Percentiles rank a stretch among this genome's conserved stretches.
These are phyloP conservation scores for Geosmithia putterillii DNA, from an alignment of 2,329 filamentous ascomycete genomes.

Conservation along the genomic window DNA sequence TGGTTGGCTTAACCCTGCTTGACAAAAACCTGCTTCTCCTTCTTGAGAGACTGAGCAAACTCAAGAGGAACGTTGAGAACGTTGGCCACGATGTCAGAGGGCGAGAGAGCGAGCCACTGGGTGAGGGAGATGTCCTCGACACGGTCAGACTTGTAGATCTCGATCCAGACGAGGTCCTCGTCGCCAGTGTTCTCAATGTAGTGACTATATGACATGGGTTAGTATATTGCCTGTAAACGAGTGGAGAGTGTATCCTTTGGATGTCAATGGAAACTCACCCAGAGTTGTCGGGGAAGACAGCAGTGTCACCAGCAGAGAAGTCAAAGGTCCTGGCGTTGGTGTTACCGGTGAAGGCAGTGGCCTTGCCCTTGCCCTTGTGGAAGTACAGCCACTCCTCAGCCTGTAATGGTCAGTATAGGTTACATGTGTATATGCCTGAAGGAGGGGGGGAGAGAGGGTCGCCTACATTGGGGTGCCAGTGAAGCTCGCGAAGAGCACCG, in stretches of 20 bases:
- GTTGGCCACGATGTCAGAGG: slow-evolving; percentile 47
- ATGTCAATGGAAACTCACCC: slow-evolving; percentile 19
- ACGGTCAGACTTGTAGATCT: slow-evolving; percentile 56
- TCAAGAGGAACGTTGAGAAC: slow-evolving; percentile 44
- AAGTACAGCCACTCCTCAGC: slow-evolving; percentile 64
- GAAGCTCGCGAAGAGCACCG: slow-evolving; percentile 49
- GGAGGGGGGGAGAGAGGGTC: background rate
- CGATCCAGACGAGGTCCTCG: slow-evolving; percentile 54
- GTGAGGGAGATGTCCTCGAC: slow-evolving; percentile 55
- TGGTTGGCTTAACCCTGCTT: too few relatives aligned
- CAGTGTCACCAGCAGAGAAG: slow-evolving; percentile 54
- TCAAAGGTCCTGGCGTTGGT: slow-evolving; percentile 53
- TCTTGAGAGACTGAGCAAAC: slow-evolving; percentile 45
- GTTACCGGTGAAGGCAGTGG: slow-evolving; percentile 53
- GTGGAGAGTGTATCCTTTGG: background rate
- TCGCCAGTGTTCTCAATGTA: slow-evolving; percentile 59
- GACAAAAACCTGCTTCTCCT: slow-evolving; percentile 48
- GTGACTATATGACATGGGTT: slow-evolving; percentile 31
- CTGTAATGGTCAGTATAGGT: slow-evolving; percentile 15
- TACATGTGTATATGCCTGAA: background rate
- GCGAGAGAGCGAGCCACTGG: slow-evolving; percentile 59
- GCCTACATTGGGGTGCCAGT: slow-evolving; percentile 57
- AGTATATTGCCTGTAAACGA: background rate
- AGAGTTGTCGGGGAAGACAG: slow-evolving; percentile 54
- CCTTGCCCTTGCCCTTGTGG: slow-evolving; percentile 46